Evolutionary conservation across 2,329 filamentous ascomycete species (phyloP), one percentile per base, ranked within the genome.

Genomic region (Byssothecium circinans): DNA sequence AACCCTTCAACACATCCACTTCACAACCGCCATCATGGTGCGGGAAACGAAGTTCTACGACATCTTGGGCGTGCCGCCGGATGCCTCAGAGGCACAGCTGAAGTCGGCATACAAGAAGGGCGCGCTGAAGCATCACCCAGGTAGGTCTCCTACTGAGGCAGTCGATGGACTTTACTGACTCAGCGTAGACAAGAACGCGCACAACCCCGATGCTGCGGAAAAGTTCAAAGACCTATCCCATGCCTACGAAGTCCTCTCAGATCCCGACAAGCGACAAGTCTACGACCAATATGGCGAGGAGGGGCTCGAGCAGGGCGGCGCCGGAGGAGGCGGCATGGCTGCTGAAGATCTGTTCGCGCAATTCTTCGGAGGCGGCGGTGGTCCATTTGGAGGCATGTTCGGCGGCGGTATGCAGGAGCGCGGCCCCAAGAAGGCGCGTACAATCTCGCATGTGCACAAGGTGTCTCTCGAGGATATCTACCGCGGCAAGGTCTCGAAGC

Each of bases 231-330:
- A 96, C 66, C 82, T 96, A 52, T 95, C 91, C 57, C 87, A 92
- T 69, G 94, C 94, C 53, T 99, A 97, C 76, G 94, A 99, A 79
- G 82, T 95, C 59, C 85, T 99, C 15, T 94, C 88, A 62, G 94
- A 99, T 70, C 73, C 88, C 32, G 88, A 96, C 74, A 96, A 96
- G 81, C 89, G 94, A 69, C 76, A 84, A 62, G 71, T 97, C 53
- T 99, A 99, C 74, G 94, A 99, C 68, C 90, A 96, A 75, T 96
- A 95, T 86, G 94, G 94, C 60, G 91, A 99, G 78, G 91, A 95
- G 65, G 94, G 94, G 54, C 83, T 99, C 41, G 92, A 97, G 70
- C 76, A 81, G 71, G 91, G 91, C 60, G 91, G 89, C 64, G 88
- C 80, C 45, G 88, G 83, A 50, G 86, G 81, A 52, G 85, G 80